These are phyloP conservation scores for Trichoderma sp. DNA, from an alignment of 2,329 filamentous ascomycete genomes.

Conservation along the genomic window DNA sequence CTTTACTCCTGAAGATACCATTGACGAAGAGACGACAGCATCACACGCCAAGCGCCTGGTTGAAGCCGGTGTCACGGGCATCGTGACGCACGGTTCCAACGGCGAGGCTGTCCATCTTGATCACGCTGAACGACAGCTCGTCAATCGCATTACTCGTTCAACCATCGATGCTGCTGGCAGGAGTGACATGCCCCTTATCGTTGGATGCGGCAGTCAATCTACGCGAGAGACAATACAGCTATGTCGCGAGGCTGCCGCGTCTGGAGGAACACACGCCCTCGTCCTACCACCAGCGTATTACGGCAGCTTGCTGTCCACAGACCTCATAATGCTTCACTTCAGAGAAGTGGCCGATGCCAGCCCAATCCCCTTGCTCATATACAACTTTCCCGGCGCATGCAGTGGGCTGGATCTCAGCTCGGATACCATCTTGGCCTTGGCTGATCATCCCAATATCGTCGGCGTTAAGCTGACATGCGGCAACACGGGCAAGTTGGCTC, in stretches of 20 bases:
- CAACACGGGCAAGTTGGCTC: slow-evolving; percentile 58
- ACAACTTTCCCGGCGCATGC: slow-evolving; percentile 61
- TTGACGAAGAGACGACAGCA: slow-evolving; percentile 51
- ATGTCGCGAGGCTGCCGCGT: slow-evolving; percentile 59
- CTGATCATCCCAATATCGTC: slow-evolving; percentile 55
- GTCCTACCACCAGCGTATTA: slow-evolving; percentile 70
- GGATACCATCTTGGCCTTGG: slow-evolving; percentile 52
- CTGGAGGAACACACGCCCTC: slow-evolving; percentile 65
- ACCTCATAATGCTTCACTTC: slow-evolving; percentile 61
- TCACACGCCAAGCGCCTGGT: slow-evolving; percentile 58
- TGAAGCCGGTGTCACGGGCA: slow-evolving; percentile 60
- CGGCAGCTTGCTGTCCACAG: slow-evolving; percentile 54
- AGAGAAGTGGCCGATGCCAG: slow-evolving; percentile 54
- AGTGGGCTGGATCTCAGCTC: slow-evolving; percentile 57
- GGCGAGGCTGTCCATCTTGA: slow-evolving; percentile 70
- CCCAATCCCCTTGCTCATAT: slow-evolving; percentile 58
- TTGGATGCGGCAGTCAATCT: slow-evolving; percentile 66
- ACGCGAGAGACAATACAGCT: slow-evolving; percentile 64
- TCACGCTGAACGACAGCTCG: slow-evolving; percentile 59
- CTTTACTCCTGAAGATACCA: slow-evolving; percentile 52
- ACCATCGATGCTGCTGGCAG: slow-evolving; percentile 58
- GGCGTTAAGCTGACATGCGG: slow-evolving; percentile 63
- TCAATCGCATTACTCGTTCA: slow-evolving; percentile 59
- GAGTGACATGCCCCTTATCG: slow-evolving; percentile 58
- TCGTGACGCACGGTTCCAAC: slow-evolving; percentile 69